These are phyloP conservation scores for Thielaviopsis musarum DNA, from an alignment of 2,329 filamentous ascomycete genomes.

Conservation along the genomic window DNA sequence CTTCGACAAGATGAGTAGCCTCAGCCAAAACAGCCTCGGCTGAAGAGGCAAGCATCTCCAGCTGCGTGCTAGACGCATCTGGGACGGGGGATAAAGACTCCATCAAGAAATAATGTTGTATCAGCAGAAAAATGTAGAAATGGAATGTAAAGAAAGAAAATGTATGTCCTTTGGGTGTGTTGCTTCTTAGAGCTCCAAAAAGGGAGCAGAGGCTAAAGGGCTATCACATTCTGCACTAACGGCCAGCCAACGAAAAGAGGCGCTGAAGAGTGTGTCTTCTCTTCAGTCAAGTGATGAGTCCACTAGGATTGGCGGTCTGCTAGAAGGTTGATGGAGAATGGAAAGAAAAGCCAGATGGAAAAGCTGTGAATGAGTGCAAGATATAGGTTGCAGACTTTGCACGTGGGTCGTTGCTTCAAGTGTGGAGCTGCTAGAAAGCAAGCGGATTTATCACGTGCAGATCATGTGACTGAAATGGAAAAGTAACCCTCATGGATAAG, in stretches of 20 bases:
- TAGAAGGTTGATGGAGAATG: not conserved
- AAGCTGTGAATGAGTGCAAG: not conserved
- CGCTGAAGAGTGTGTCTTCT: not conserved
- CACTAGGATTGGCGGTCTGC: not conserved
- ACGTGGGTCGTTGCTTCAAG: slow-evolving; percentile 8
- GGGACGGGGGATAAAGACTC: not conserved
- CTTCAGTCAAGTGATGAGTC: not conserved
- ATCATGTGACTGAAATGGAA: slow-evolving; percentile 3
- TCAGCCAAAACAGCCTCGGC: slow-evolving; percentile 6
- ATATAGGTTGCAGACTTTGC: slow-evolving; percentile 9
- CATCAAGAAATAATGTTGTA: not conserved
- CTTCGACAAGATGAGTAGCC: slow-evolving; percentile 5
- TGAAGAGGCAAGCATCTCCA: slow-evolving; percentile 5
- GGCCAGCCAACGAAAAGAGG: not conserved
- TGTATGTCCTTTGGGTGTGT: not conserved
- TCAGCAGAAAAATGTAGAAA: not conserved
- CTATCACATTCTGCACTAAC: slow-evolving; percentile 9
- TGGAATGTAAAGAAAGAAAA: not conserved
- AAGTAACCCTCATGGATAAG: not conserved
- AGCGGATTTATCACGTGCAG: not conserved
- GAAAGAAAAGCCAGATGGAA: not conserved
- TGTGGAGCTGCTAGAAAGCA: not conserved
- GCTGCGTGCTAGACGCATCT: not conserved
- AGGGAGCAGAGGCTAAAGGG: slow-evolving; percentile 4
- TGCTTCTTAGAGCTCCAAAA: slow-evolving; percentile 9